Conservation (phyloP, 371 early-diverging fungal genomes). For the Actinomucor elegans region DNA sequence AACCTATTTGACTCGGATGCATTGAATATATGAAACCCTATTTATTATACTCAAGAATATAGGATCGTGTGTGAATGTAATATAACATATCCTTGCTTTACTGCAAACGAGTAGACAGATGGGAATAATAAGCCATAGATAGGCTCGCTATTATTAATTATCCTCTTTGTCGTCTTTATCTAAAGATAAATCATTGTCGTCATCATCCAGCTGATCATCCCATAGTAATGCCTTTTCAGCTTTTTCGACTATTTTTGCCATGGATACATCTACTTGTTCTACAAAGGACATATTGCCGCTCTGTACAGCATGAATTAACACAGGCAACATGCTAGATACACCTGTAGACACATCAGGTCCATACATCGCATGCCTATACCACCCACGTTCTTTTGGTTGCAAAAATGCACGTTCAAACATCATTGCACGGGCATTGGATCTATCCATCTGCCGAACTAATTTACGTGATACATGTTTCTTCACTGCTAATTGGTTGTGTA, state of each 20-base stretch:
- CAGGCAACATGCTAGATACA: constrained; percentile 44
- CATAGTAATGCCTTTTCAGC: constrained; percentile 3
- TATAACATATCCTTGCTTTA: too few relatives aligned
- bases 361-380: constrained; percentile 62
- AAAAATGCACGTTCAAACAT: constrained; percentile 57
- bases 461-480: constrained; percentile 15
- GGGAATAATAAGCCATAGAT: too few relatives aligned
- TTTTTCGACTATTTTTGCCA: background rate
- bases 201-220: background rate
- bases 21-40: too few relatives aligned
- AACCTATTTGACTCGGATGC: too few relatives aligned
- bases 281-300: background rate
- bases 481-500: background rate
- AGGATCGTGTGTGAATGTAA: too few relatives aligned
- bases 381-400: constrained; percentile 39
- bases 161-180: background rate
- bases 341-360: constrained; percentile 54
- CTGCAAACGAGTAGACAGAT: too few relatives aligned
- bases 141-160: background rate
- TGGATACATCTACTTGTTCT: constrained; percentile 1
- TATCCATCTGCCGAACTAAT: background rate
- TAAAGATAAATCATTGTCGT: background rate
- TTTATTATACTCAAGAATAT: too few relatives aligned
- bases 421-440: constrained; percentile 38
- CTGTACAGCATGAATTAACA: constrained; percentile 32